Evolutionary conservation across 2,329 filamentous ascomycete species (phyloP), one percentile per base, ranked within the genome.

Genomic region (Westerdykella ornata): DNA sequence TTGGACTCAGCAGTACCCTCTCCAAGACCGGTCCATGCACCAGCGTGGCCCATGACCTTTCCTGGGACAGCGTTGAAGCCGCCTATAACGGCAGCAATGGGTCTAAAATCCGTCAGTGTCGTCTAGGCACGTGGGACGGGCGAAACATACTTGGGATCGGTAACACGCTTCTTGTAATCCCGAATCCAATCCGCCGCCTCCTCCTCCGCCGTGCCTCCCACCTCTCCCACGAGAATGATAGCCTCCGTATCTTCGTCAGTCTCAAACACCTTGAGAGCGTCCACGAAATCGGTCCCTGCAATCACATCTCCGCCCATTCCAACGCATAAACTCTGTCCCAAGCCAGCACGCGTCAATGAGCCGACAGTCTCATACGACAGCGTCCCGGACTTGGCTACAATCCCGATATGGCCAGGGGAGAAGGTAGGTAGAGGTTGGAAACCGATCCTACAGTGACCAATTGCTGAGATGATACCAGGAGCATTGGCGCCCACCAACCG

Each of bases 311-410:
- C 85, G 2, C 85, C 85, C 71, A 89, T 82, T 13, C 83, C 84
- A 34, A 89, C 80, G 32, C 84, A 85, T 5, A 88, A 68, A 54
- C 82, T 87, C 62, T 90, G 85, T 0, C 85, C 85, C 1, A 89
- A 68, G 0, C 85, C 84, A n/a, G 78, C 81, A 46, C 80, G 73
- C 5, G 82, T 85, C 17, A 85, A 80, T 1, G 83, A 81, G 0
- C 82, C 85, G 1, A 88, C 85, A 2, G 85, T 80, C 61, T 90
- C 85, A 54, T 89, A 90, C 46, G 83, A 87, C 31, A 90, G 67
- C 0, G 85, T 90, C 1, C 85, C 85, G 0, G 83, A 88, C 59
- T 87, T 88, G n/a, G 84, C 83, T 3, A 86, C 77, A 41, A 90
- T 85, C 2, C 84, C 85, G 16, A 90, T 71, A 42, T 77, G 75